Evolutionary conservation across 768 basidiomycete species (phyloP), one percentile per base, ranked within the genome.

Genomic region (Tulasnella sp.): DNA sequence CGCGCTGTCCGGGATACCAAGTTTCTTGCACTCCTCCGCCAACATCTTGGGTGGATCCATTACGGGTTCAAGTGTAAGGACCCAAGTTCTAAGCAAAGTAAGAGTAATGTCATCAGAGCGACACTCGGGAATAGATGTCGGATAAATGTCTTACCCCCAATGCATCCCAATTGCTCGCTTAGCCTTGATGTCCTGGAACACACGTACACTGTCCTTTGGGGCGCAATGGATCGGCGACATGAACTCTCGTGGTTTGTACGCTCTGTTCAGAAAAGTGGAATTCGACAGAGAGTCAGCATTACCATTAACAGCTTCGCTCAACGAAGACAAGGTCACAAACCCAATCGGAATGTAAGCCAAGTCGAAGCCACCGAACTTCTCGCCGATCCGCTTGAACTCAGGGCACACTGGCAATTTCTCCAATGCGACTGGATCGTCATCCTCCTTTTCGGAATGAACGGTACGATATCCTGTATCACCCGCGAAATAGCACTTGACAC

Each of bases 301-400:
- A n/a, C n/a, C n/a, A n/a, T n/a, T n/a, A n/a, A n/a, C n/a, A 24
- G 23, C 3, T 0, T n/a, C 5, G 5, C 4, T 15, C 11, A 62
- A 13, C 15, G 21, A 17, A 34, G 27, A 32, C n/a, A 41, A n/a
- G 34, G 45, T n/a, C 15, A n/a, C 65, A 5, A 41, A 66, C 66
- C 77, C 77, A 45, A 78, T 77, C 0, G 86, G 85, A 60, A 88
- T 82, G 68, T 86, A 68, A 3, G 82, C 82, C 30, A 86, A 70
- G 66, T 87, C 84, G 64, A 88, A 82, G 0, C 76, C 77, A 0
- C 82, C 83, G 63, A 81, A 81, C 10, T 67, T 68, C 50, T 78
- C 73, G 1, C 86, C 87, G 52, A 90, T 83, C 68, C 84, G 78
- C 66, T 77, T 76, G 69, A 90, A 90, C 3, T 78, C 86, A 4